Conservation (phyloP, 1,284 basidiomycete genomes). For the Rhodotorula glutinis region DNA sequence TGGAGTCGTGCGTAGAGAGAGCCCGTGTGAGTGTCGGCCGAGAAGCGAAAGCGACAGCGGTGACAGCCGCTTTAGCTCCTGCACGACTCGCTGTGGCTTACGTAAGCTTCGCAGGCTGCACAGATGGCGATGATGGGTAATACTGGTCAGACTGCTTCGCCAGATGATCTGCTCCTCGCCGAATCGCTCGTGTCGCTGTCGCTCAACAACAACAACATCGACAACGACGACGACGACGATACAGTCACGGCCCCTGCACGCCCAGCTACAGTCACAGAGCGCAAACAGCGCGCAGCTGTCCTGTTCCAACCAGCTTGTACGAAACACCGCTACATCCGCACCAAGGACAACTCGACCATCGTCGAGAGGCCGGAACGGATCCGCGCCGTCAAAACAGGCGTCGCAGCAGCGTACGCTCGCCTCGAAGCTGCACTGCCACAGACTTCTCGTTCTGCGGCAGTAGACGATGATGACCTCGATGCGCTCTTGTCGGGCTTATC, state of each 20-base stretch:
- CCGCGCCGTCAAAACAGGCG: constrained; percentile 71
- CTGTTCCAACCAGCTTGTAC: constrained; percentile 38
- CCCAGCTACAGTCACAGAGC: too few species aligned
- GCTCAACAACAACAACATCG: not conserved
- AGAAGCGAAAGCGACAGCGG: not conserved
- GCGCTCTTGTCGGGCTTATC: constrained; percentile 59
- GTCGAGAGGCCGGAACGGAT: constrained; percentile 88
- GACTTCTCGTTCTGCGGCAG: not conserved
- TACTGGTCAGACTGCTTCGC: too few species aligned
- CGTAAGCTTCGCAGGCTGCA: too few species aligned
- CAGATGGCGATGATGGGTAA: too few species aligned
- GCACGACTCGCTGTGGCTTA: too few species aligned
- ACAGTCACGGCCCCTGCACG: too few species aligned
- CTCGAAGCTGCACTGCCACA: constrained; percentile 46
- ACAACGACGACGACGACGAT: too few species aligned
- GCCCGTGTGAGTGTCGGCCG: too few species aligned
- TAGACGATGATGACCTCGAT: constrained; percentile 54
- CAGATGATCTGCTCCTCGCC: not conserved
- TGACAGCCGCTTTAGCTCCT: too few species aligned
- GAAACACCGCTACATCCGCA: constrained; percentile 72
- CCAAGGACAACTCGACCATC: constrained; percentile 59
- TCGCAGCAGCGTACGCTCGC: constrained; percentile 70
- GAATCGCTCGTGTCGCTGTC: constrained; percentile 5
- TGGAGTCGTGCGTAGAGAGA: not conserved
- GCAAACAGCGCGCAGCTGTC: constrained; percentile 15